These are phyloP conservation scores for Russula sp. DNA, from an alignment of 768 basidiomycete genomes.

Conservation along the genomic window DNA sequence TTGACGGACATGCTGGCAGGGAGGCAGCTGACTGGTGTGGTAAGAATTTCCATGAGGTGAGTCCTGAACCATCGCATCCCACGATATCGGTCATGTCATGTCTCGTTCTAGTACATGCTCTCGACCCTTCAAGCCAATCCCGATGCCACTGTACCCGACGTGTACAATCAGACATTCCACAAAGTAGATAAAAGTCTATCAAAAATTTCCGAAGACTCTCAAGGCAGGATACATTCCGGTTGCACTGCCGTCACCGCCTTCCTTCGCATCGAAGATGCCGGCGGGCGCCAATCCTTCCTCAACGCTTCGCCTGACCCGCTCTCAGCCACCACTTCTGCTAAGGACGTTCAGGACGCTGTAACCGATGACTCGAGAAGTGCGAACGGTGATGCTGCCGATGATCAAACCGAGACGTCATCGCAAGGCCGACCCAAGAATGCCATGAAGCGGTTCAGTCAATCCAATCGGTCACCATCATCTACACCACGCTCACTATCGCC, in stretches of 20 bases:
- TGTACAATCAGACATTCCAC: slow-evolving; percentile 93
- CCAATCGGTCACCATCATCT: slow-evolving; percentile 13
- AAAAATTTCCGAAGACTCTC: slow-evolving; percentile 75
- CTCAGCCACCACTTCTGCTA: background rate
- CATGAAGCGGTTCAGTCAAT: slow-evolving; percentile 22
- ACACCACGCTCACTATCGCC: slow-evolving; percentile 21
- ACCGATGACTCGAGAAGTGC: slow-evolving; percentile 5
- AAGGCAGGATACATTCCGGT: slow-evolving; percentile 91
- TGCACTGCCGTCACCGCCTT: slow-evolving; percentile 97
- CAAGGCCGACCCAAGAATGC: slow-evolving; percentile 16
- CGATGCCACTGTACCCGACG: slow-evolving; percentile 64
- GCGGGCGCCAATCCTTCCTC: slow-evolving; percentile 68
- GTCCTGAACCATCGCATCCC: slow-evolving; percentile 15
- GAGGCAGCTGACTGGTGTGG: slow-evolving; percentile 99
- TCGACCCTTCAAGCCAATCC: slow-evolving; percentile 59
- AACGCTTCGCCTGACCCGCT: slow-evolving; percentile 6
- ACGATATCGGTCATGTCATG: slow-evolving; percentile 9
- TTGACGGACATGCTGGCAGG: slow-evolving; percentile 98
- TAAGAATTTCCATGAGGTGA: slow-evolving; percentile 86
- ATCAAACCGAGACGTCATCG: slow-evolving; percentile 13
- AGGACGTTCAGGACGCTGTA: background rate
- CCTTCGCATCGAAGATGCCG: slow-evolving; percentile 80
- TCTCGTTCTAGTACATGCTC: slow-evolving; percentile 49
- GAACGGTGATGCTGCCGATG: slow-evolving; percentile 12
- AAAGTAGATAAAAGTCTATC: slow-evolving; percentile 82